Conservation (phyloP, 2,329 filamentous ascomycete genomes). For the Corinectria fuckeliana region DNA sequence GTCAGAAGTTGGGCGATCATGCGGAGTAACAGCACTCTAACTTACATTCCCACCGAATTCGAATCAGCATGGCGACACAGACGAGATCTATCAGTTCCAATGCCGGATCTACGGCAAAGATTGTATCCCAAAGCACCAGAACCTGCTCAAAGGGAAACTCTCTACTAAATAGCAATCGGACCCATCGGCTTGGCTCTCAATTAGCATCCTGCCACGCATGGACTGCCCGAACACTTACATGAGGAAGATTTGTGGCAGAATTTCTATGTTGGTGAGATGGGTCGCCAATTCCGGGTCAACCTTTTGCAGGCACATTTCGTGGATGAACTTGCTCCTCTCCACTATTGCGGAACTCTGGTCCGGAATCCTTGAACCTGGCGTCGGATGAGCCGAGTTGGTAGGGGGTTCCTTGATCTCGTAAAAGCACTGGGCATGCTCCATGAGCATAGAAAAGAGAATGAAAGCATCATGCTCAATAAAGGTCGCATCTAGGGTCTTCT, state of each 20-base stretch:
- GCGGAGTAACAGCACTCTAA: conserved; percentile 4
- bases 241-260: conserved; percentile 95
- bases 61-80: conserved; percentile 92
- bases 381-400: conserved; percentile 1
- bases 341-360: conserved; percentile 69
- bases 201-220: not conserved
- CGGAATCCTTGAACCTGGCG: conserved; percentile 33
- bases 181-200: conserved; percentile 75
- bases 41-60: conserved; percentile 88
- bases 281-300: conserved; percentile 83
- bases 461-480: conserved; percentile 93
- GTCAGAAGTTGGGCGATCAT: conserved; percentile 38
- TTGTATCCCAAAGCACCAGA: conserved; percentile 85
- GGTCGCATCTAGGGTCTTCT: conserved; percentile 70
- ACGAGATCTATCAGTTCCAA: conserved; percentile 85
- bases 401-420: conserved; percentile 68
- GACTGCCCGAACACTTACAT: conserved; percentile 64
- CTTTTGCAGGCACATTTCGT: conserved; percentile 78
- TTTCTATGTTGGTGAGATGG: conserved; percentile 82
- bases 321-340: conserved; percentile 83
- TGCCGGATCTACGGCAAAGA: conserved; percentile 85
- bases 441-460: conserved; percentile 81
- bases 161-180: conserved; percentile 88
- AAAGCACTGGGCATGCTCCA: conserved; percentile 86
- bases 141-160: conserved; percentile 91